Percentiles rank a stretch among this genome's conserved stretches.
phyloP scores from a whole-genome alignment of 2,329 filamentous ascomycete genomes.

The Cytospora piceae region DNA sequence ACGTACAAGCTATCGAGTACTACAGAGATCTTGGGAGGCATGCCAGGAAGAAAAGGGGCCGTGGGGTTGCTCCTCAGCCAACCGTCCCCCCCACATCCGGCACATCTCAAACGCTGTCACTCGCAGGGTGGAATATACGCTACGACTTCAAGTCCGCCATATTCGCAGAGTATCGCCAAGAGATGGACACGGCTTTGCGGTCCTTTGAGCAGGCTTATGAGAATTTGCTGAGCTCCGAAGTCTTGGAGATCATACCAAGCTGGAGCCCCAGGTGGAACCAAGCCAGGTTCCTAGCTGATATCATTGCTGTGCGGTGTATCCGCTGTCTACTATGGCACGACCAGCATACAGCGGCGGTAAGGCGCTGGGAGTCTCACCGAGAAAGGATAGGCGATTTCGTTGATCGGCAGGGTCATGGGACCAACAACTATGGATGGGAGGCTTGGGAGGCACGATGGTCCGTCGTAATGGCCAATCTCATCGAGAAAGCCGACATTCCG shows the following conservation, averaged over 20 bases:
- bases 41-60: constrained; percentile 81
- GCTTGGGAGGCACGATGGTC: constrained; percentile 86
- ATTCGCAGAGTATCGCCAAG: constrained; percentile 90
- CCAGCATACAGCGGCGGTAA: constrained; percentile 77
- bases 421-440: constrained; percentile 88
- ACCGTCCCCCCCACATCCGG: constrained; percentile 81
- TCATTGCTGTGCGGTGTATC: constrained; percentile 77
- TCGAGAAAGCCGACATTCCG: constrained; percentile 57
- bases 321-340: constrained; percentile 82
- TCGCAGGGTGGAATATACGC: constrained; percentile 87
- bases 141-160: constrained; percentile 94
- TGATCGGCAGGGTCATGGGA: constrained; percentile 82
- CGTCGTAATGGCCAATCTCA: constrained; percentile 63
- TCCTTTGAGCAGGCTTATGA: constrained; percentile 90
- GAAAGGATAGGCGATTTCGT: constrained; percentile 75
- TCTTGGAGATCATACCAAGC: constrained; percentile 85
- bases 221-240: constrained; percentile 76
- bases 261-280: constrained; percentile 94
- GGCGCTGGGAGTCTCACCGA: constrained; percentile 79
- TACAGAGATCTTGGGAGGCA: constrained; percentile 95
- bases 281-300: constrained; percentile 83
- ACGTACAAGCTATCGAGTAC: constrained; percentile 80
- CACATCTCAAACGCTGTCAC: constrained; percentile 82
- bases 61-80: constrained; percentile 76
- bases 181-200: constrained; percentile 84